Conservation (phyloP, 2,329 filamentous ascomycete genomes). For the Epichloe gansuensis region DNA sequence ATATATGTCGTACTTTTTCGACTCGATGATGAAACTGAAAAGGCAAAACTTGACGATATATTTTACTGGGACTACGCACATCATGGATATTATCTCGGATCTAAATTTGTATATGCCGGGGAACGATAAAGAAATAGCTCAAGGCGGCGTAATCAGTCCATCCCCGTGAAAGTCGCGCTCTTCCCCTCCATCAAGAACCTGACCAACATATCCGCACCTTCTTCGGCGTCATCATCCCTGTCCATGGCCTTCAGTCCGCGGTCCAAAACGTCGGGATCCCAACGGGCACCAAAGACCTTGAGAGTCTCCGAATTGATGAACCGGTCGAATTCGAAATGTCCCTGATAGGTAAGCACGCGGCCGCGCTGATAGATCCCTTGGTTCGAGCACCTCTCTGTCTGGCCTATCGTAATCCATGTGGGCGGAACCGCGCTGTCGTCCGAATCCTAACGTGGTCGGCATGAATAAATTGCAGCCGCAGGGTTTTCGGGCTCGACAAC, state of each 20-base stretch:
- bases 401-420: background rate
- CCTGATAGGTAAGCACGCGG: background rate
- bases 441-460: background rate
- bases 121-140: background rate
- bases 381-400: background rate
- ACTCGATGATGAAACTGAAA: too few species aligned
- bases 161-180: background rate
- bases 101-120: too few species aligned
- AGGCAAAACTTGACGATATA: too few species aligned
- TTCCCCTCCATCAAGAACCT: background rate
- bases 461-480: background rate
- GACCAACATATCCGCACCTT: background rate
- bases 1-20: too few species aligned
- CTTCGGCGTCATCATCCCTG: background rate
- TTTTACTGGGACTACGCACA: too few species aligned
- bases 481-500: background rate
- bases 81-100: too few species aligned
- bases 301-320: background rate
- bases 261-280: background rate
- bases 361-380: background rate
- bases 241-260: background rate
- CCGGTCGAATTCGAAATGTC: background rate
- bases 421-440: background rate
- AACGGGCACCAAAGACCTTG: background rate
- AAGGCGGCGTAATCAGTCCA: background rate